phyloP scores from a whole-genome alignment of 2,329 filamentous ascomycete genomes.

The Colletotrichum simmondsii region DNA sequence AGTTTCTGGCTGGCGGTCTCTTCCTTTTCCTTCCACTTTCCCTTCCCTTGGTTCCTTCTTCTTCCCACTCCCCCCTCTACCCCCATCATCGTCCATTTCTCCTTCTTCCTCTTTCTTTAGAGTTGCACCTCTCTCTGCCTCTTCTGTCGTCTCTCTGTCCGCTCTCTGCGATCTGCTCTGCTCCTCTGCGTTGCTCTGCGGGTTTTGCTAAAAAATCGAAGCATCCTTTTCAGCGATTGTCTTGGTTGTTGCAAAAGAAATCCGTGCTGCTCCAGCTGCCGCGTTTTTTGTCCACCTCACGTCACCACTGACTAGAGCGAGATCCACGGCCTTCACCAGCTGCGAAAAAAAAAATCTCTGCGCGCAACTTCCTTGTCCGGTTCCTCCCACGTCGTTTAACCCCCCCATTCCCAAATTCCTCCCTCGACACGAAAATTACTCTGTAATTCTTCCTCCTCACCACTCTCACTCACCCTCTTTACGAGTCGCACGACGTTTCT shows the following conservation, averaged over 20 bases:
- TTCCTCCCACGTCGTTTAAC: slow-evolving; percentile 32
- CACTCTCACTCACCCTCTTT: slow-evolving; percentile 36
- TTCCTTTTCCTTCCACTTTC: slow-evolving; percentile 42
- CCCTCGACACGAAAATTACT: slow-evolving; percentile 29
- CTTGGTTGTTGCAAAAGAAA: slow-evolving; percentile 31
- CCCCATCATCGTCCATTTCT: slow-evolving; percentile 15
- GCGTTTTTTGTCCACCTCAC: slow-evolving; percentile 28
- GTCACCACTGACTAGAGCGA: slow-evolving; percentile 33
- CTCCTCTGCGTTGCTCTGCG: slow-evolving; percentile 31
- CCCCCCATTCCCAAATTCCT: slow-evolving; percentile 19
- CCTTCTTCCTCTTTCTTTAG: slow-evolving; percentile 33
- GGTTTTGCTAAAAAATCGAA: slow-evolving; percentile 29
- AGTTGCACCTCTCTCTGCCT: slow-evolving; percentile 37
- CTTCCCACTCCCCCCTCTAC: slow-evolving; percentile 37
- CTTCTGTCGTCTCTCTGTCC: slow-evolving; percentile 45
- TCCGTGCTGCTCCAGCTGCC: slow-evolving; percentile 27
- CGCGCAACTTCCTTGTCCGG: slow-evolving; percentile 33
- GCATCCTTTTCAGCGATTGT: slow-evolving; percentile 34
- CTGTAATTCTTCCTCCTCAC: slow-evolving; percentile 25
- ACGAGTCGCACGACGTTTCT: slow-evolving; percentile 45
- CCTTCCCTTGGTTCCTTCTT: slow-evolving; percentile 35
- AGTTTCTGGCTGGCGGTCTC: slow-evolving; percentile 36
- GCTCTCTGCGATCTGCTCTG: slow-evolving; percentile 31
- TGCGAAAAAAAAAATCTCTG: slow-evolving; percentile 29
- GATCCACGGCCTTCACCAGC: slow-evolving; percentile 30